Evolutionary conservation across 257 asterid genomes (phyloP).

Genomic region (Gentiana straminea): DNA sequence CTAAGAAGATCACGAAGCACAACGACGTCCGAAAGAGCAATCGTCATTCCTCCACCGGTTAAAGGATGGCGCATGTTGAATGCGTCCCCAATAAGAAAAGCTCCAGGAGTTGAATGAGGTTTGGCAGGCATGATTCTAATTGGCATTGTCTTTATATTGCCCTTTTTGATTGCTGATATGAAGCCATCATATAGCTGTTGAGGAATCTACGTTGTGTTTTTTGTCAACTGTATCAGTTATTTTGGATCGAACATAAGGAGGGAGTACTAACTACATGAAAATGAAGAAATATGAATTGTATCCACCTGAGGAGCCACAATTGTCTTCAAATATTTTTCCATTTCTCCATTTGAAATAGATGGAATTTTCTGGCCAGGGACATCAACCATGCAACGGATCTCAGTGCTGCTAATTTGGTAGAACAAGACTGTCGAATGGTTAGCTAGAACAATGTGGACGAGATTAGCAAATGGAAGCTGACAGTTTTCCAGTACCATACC

Average conservation of each 20-base stretch:
- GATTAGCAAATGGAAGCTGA: conserved; percentile 19
- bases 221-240: not conserved
- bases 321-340: conserved; percentile 20
- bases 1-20: conserved; percentile 22
- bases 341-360: conserved; percentile 26
- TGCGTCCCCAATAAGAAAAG: conserved; percentile 28
- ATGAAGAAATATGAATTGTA: not conserved
- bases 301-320: conserved; percentile 27
- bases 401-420: conserved; percentile 28
- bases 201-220: conserved; percentile 16
- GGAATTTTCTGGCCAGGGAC: conserved; percentile 31
- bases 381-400: conserved; percentile 26
- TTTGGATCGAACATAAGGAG: not conserved
- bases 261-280: too few relatives aligned
- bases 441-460: conserved; percentile 25
- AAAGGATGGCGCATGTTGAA: conserved; percentile 36
- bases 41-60: conserved; percentile 39
- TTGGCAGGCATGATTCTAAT: conserved; percentile 33
- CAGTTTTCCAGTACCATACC: conserved; percentile 29
- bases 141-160: conserved; percentile 30
- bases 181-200: conserved; percentile 17
- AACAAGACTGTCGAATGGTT: conserved; percentile 24
- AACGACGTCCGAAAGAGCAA: conserved; percentile 27
- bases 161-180: conserved; percentile 22
- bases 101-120: conserved; percentile 30